phyloP scores from a whole-genome alignment of 148 eudicot species.

The Simmondsia chinensis region DNA sequence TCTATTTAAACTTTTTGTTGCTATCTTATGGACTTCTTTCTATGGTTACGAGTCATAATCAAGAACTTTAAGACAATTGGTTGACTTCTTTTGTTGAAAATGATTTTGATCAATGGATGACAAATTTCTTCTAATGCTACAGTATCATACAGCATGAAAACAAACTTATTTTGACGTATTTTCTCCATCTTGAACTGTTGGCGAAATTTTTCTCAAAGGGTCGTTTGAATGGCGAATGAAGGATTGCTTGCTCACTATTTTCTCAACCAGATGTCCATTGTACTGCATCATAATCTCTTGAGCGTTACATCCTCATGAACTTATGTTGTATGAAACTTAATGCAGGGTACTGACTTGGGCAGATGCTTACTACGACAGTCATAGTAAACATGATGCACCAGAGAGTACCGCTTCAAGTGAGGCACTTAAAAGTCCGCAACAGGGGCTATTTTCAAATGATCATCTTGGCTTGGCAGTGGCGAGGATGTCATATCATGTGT shows the following conservation, averaged over 20 bases:
- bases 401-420: slow-evolving; percentile 25
- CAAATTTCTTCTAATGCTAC: not conserved
- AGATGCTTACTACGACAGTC: slow-evolving; percentile 66
- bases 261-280: no score
- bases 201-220: not conserved
- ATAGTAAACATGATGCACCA: slow-evolving; percentile 19
- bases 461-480: slow-evolving; percentile 71
- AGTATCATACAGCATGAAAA: not conserved
- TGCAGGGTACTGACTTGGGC: slow-evolving; percentile 80
- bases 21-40: no score
- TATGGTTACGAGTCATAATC: no score
- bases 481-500: slow-evolving; percentile 76
- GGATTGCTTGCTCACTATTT: no score
- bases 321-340: slow-evolving; percentile 10
- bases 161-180: not conserved
- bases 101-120: no score
- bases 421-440: slow-evolving; percentile 15
- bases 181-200: not conserved
- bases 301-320: no score
- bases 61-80: no score
- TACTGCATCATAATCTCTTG: no score
- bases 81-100: no score
- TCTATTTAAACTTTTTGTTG: no score
- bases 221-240: not conserved
- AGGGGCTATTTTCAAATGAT: slow-evolving; percentile 51